Conservation (phyloP, 441 rosid species). For the Mallotus japonicus region DNA sequence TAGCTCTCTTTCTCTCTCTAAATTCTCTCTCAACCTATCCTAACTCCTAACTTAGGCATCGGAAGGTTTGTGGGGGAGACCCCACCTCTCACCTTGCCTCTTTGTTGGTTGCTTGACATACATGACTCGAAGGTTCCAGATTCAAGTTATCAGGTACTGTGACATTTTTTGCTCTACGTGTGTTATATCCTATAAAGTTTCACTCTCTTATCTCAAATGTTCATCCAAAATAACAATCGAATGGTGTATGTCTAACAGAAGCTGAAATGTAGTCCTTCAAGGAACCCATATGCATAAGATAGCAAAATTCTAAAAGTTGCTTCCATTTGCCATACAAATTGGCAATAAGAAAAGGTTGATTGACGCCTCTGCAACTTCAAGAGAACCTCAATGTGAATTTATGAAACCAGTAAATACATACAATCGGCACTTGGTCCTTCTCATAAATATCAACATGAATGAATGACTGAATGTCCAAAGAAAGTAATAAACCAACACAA, state of each 20-base stretch:
- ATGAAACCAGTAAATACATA: not conserved
- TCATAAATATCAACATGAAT: not conserved
- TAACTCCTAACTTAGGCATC: too few species aligned
- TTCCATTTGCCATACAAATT: not conserved
- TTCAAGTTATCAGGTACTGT: too few species aligned
- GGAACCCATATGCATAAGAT: not conserved
- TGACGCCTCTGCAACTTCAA: not conserved
- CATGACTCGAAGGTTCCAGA: too few species aligned
- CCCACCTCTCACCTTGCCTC: too few species aligned
- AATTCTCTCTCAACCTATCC: too few species aligned
- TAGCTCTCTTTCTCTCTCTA: too few species aligned
- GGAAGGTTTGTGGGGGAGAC: too few species aligned
- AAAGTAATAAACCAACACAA: not conserved
- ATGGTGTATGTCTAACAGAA: not conserved
- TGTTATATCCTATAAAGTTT: not conserved
- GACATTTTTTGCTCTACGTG: not conserved
- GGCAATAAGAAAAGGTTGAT: not conserved
- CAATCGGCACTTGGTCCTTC: not conserved
- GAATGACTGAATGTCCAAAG: not conserved
- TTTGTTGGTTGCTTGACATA: too few species aligned
- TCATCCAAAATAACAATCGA: constrained; percentile 1
- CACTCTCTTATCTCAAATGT: not conserved
- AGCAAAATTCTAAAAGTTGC: not conserved
- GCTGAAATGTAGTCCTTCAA: not conserved
- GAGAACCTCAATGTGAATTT: not conserved